These are phyloP conservation scores for Ogataea angusta DNA, from an alignment of 805 yeast species.

Conservation along the genomic window DNA sequence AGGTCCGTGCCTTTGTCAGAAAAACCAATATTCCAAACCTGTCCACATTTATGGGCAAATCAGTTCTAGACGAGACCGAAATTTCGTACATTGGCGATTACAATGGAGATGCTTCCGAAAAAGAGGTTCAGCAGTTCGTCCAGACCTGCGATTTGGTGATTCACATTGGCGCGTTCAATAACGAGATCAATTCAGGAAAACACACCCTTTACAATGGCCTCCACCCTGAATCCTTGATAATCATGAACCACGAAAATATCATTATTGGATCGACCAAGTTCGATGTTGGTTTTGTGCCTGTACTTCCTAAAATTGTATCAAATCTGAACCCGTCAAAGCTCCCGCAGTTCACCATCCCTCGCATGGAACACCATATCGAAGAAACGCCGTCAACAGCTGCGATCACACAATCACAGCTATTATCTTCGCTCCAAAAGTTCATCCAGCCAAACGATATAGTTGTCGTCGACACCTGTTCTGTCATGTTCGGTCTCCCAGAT, in stretches of 20 bases:
- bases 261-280: constrained; percentile 40
- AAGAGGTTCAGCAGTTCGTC: constrained; percentile 46
- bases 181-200: constrained; percentile 71
- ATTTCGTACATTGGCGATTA: constrained; percentile 68
- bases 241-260: constrained; percentile 52
- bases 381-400: constrained; percentile 9
- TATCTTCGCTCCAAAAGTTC: constrained; percentile 35
- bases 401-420: constrained; percentile 46
- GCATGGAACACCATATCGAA: constrained; percentile 12
- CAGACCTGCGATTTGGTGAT: constrained; percentile 64
- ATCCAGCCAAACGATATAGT: constrained; percentile 59
- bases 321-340: constrained; percentile 30
- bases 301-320: constrained; percentile 42
- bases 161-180: constrained; percentile 63
- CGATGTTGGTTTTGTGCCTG: constrained; percentile 47
- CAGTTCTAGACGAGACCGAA: constrained; percentile 67
- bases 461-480: constrained; percentile 81
- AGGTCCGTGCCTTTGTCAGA: constrained; percentile 48
- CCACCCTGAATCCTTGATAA: constrained; percentile 40
- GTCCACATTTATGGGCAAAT: constrained; percentile 68
- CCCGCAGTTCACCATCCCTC: constrained; percentile 11
- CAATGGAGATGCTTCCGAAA: constrained; percentile 55
- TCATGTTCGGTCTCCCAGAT: constrained; percentile 75
- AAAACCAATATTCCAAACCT: constrained; percentile 52
- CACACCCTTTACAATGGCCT: constrained; percentile 46